Percentiles rank a stretch among this genome's conserved stretches.
Evolutionary conservation across 306 rosid genomes (phyloP).

Genomic region (Inga leiocalycina): DNA sequence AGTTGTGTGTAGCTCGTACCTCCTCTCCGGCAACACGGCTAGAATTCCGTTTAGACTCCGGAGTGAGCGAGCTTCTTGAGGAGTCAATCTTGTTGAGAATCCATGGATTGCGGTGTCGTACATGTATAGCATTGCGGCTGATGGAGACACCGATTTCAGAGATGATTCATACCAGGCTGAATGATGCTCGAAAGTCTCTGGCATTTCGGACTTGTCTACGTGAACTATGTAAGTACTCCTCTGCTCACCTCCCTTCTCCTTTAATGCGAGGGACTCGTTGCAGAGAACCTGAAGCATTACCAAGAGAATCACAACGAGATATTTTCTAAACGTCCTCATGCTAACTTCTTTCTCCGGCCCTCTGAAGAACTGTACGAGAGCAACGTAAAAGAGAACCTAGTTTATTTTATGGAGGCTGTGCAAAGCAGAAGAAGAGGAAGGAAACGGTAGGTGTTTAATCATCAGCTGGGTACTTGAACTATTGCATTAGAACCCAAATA

Average conservation of each 20-base stretch:
- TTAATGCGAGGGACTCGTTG: slow-evolving; percentile 37
- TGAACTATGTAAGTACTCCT: slow-evolving; percentile 69
- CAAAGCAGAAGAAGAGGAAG: neutral
- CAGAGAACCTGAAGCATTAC: slow-evolving; percentile 31
- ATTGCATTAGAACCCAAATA: slow-evolving; percentile 40
- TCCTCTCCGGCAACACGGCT: slow-evolving; percentile 54
- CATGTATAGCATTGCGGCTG: slow-evolving; percentile 70
- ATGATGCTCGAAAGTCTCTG: slow-evolving; percentile 55
- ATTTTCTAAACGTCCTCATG: slow-evolving; percentile 30
- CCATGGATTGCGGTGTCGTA: slow-evolving; percentile 72
- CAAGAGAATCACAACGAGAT: neutral
- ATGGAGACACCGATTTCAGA: slow-evolving; percentile 50
- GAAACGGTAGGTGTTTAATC: slow-evolving; percentile 31
- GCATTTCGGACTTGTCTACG: slow-evolving; percentile 68
- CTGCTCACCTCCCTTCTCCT: slow-evolving; percentile 10
- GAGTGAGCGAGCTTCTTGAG: slow-evolving; percentile 50
- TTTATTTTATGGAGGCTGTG: no score
- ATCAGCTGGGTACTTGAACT: slow-evolving; percentile 29
- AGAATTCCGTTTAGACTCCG: slow-evolving; percentile 51
- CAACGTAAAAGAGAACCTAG: no score
- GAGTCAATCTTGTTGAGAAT: slow-evolving; percentile 63
- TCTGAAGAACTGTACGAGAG: neutral
- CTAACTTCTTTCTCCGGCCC: neutral
- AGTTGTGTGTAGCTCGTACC: slow-evolving; percentile 75
- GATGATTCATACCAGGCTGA: slow-evolving; percentile 72